phyloP scores from a whole-genome alignment of 164 flowering plant species.

The Macadamia tetraphylla region DNA sequence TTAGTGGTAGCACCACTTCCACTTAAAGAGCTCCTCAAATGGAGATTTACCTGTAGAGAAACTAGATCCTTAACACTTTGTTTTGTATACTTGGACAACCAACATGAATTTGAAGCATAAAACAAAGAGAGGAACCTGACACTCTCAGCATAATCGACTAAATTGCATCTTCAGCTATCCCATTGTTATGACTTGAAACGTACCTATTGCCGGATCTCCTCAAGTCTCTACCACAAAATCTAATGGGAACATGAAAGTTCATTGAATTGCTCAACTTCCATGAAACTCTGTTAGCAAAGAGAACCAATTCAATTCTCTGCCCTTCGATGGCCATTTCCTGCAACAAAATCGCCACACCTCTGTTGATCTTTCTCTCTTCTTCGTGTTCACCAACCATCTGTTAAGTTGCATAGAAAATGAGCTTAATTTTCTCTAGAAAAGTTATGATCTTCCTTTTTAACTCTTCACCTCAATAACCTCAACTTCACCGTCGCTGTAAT shows the following conservation, averaged over 20 bases:
- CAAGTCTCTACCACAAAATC: background rate
- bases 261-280: background rate
- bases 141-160: background rate
- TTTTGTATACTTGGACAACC: background rate
- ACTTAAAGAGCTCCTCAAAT: background rate
- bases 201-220: background rate
- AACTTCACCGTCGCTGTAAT: conserved; percentile 68
- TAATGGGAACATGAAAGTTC: background rate
- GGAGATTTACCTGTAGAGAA: background rate
- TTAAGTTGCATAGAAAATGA: background rate
- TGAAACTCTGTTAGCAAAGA: background rate
- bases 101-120: background rate
- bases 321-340: background rate
- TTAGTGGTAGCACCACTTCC: background rate
- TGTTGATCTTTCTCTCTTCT: background rate
- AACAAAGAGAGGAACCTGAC: background rate
- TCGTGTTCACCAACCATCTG: background rate
- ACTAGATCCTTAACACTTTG: background rate
- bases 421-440: background rate
- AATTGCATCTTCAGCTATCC: background rate
- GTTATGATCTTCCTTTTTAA: conserved; percentile 17
- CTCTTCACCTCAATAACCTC: conserved; percentile 48
- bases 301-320: background rate
- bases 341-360: background rate
- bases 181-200: background rate